Conservation (phyloP, 768 basidiomycete species). For the Royoungia palumana region DNA sequence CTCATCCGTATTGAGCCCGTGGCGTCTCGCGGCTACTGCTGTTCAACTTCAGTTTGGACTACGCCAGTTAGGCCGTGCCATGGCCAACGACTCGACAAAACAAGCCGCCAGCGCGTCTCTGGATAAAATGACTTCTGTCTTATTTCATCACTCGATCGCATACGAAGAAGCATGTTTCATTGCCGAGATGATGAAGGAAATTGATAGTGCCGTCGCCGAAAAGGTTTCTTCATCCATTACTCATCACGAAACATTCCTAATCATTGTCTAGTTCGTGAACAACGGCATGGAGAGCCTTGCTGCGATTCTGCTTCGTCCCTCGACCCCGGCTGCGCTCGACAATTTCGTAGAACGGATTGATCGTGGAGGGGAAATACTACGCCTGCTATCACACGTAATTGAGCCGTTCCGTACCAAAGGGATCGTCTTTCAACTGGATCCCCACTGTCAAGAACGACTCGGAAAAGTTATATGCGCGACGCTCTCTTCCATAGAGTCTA, state of each 20-base stretch:
- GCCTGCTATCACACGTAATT: slow-evolving; percentile 64
- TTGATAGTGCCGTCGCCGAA: slow-evolving; percentile 59
- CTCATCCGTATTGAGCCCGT: slow-evolving; percentile 70
- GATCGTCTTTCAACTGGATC: slow-evolving; percentile 47
- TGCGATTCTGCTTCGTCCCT: slow-evolving; percentile 44
- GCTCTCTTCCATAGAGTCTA: slow-evolving; percentile 40
- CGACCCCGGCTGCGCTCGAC: slow-evolving; percentile 23
- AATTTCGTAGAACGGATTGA: slow-evolving; percentile 41
- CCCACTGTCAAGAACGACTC: slow-evolving; percentile 53
- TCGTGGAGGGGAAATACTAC: slow-evolving; percentile 64
- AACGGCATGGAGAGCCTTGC: slow-evolving; percentile 67
- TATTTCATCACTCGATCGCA: slow-evolving; percentile 72
- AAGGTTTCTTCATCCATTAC: slow-evolving; percentile 44
- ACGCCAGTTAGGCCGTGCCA: slow-evolving; percentile 66
- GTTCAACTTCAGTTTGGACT: slow-evolving; percentile 76
- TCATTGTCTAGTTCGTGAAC: slow-evolving; percentile 57
- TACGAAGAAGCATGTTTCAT: slow-evolving; percentile 81
- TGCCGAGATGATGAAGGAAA: slow-evolving; percentile 75
- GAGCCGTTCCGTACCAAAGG: slow-evolving; percentile 56
- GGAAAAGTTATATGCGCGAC: slow-evolving; percentile 46
- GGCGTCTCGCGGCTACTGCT: slow-evolving; percentile 79
- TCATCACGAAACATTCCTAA: background rate
- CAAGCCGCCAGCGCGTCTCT: slow-evolving; percentile 58
- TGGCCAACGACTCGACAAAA: slow-evolving; percentile 51
- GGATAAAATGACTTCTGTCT: slow-evolving; percentile 59